These are phyloP conservation scores for Podospora pseudopauciseta DNA, from an alignment of 495 filamentous ascomycete genomes.

Conservation along the genomic window DNA sequence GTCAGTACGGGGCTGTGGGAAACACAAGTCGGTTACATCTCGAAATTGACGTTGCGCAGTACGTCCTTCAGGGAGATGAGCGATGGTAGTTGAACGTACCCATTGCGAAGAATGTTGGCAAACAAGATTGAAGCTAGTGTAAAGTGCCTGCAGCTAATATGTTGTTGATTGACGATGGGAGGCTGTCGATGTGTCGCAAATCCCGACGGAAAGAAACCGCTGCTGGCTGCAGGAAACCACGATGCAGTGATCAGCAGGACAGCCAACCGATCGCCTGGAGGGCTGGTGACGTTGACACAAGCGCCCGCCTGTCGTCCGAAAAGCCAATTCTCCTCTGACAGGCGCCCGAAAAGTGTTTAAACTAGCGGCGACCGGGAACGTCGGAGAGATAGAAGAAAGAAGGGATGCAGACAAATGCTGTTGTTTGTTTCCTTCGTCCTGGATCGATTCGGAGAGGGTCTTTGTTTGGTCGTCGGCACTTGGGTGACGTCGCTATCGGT, in stretches of 20 bases:
- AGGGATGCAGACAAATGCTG: constrained; percentile 1
- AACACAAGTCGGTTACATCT: neutral
- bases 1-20: neutral
- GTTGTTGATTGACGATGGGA: neutral
- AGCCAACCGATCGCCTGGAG: neutral
- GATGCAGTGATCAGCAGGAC: neutral
- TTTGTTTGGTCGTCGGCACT: constrained; percentile 1
- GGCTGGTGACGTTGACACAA: constrained; percentile 2
- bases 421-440: neutral
- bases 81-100: neutral
- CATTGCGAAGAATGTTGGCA: neutral
- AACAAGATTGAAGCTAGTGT: neutral
- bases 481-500: neutral
- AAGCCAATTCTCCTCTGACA: neutral
- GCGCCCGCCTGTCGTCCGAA: neutral
- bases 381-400: neutral
- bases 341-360: neutral
- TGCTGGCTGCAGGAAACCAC: neutral
- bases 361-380: constrained; percentile 3
- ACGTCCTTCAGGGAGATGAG: neutral
- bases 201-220: neutral
- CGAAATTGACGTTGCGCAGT: neutral
- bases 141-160: neutral
- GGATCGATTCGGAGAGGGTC: neutral
- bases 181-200: neutral